Evolutionary conservation across 164 flowering plant species (phyloP).

Genomic region (Stephania yunnanensis): DNA sequence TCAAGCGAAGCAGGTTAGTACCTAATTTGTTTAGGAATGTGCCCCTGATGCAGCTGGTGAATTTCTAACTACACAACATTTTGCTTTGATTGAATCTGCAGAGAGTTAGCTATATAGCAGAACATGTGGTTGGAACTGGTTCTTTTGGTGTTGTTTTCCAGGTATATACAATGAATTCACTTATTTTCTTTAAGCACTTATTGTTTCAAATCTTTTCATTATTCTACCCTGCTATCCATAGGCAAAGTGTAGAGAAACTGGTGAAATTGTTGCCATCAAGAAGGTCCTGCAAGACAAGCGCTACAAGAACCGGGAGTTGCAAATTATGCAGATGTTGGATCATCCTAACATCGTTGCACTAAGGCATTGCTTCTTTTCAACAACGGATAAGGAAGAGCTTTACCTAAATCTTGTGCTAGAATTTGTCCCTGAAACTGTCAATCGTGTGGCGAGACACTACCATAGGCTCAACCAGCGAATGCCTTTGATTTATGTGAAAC

Average conservation of each 20-base stretch:
- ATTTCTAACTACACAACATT: background rate
- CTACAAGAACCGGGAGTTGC: constrained; percentile 92
- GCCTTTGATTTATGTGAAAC: constrained; percentile 88
- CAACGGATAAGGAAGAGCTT: constrained; percentile 85
- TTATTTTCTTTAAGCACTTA: background rate
- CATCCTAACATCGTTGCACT: constrained; percentile 90
- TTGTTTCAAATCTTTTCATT: background rate
- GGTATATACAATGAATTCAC: constrained; percentile 33
- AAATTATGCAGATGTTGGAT: constrained; percentile 96
- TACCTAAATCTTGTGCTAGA: constrained; percentile 93
- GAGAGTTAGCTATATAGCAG: constrained; percentile 80
- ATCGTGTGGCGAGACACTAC: constrained; percentile 80
- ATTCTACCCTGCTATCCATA: constrained; percentile 21
- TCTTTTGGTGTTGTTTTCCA: constrained; percentile 94
- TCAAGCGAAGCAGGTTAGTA: constrained; percentile 72
- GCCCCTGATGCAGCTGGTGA: constrained; percentile 6
- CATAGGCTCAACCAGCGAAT: constrained; percentile 73
- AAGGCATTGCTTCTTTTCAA: constrained; percentile 82
- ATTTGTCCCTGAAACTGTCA: constrained; percentile 89
- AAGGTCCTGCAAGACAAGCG: constrained; percentile 97
- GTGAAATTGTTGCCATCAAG: constrained; percentile 94
- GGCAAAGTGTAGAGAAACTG: constrained; percentile 97
- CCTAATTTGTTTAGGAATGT: constrained; percentile 5
- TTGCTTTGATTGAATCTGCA: constrained; percentile 26
- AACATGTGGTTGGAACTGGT: constrained; percentile 96